Percentiles rank a stretch among this genome's conserved stretches.
These are phyloP conservation scores for Microsporum canis DNA, from an alignment of 2,329 filamentous ascomycete genomes.

Conservation along the genomic window DNA sequence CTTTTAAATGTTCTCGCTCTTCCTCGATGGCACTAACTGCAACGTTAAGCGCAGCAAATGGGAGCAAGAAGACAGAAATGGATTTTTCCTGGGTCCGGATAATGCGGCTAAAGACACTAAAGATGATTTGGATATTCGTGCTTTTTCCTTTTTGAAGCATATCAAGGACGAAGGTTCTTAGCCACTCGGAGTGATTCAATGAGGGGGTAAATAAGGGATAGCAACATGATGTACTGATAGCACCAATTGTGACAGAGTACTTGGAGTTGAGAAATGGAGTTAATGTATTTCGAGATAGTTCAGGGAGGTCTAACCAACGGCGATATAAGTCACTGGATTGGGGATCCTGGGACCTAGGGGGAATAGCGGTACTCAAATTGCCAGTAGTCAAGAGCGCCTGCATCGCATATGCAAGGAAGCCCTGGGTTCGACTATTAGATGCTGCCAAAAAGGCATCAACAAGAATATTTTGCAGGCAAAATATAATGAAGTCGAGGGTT, in stretches of 20 bases:
- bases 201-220: constrained; percentile 70
- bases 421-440: constrained; percentile 76
- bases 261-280: constrained; percentile 77
- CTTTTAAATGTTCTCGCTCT: constrained; percentile 54
- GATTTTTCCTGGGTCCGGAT: constrained; percentile 77
- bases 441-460: constrained; percentile 86
- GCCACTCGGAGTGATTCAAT: constrained; percentile 66
- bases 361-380: constrained; percentile 52
- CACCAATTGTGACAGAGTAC: constrained; percentile 60
- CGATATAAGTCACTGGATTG: constrained; percentile 52
- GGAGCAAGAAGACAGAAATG: constrained; percentile 77
- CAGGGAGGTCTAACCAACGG: constrained; percentile 69
- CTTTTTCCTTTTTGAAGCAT: constrained; percentile 68
- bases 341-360: constrained; percentile 40
- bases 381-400: constrained; percentile 76
- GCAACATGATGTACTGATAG: constrained; percentile 40
- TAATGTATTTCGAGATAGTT: constrained; percentile 66
- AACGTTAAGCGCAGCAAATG: constrained; percentile 74
- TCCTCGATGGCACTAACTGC: constrained; percentile 59
- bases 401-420: constrained; percentile 87
- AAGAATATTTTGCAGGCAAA: constrained; percentile 73
- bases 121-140: constrained; percentile 62
- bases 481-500: constrained; percentile 72
- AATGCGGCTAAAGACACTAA: constrained; percentile 67
- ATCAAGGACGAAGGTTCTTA: constrained; percentile 68